Evolutionary conservation across 2,329 filamentous ascomycete species (phyloP).

Genomic region (Leptographium flavum): DNA sequence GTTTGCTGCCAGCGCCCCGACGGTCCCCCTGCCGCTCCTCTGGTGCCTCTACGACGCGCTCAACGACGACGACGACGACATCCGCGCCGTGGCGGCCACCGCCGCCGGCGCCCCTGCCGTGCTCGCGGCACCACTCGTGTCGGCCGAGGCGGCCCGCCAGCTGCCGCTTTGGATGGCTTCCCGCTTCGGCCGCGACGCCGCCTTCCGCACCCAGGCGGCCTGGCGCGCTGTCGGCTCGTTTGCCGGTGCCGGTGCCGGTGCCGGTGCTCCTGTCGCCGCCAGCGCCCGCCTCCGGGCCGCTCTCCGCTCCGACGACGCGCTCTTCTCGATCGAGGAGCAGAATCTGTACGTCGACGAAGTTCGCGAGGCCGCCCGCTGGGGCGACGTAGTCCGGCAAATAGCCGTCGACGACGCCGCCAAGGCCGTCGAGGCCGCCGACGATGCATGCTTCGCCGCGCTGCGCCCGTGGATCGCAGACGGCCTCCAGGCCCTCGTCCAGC

Average conservation of each 20-base stretch:
- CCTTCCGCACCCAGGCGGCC: slow-evolving; percentile 26
- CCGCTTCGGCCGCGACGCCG: slow-evolving; percentile 19
- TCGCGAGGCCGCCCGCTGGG: slow-evolving; percentile 59
- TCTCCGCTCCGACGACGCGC: slow-evolving; percentile 43
- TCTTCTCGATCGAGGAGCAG: slow-evolving; percentile 84
- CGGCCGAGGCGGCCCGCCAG: slow-evolving; percentile 30
- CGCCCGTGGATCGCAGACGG: slow-evolving; percentile 37
- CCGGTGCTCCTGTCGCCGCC: slow-evolving; percentile 16
- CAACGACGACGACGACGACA: slow-evolving; percentile 85
- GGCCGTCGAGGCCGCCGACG: slow-evolving; percentile 9
- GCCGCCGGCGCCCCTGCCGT: slow-evolving; percentile 27
- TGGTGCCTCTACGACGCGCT: slow-evolving; percentile 60
- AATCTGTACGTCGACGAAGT: slow-evolving; percentile 86
- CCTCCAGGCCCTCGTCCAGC: slow-evolving; percentile 25
- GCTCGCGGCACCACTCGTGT: slow-evolving; percentile 27
- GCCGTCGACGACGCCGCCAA: neutral
- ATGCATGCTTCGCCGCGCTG: slow-evolving; percentile 3
- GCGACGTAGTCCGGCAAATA: slow-evolving; percentile 25
- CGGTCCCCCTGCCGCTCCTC: slow-evolving; percentile 37
- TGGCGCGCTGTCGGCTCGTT: slow-evolving; percentile 25
- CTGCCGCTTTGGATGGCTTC: slow-evolving; percentile 29
- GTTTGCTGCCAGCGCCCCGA: slow-evolving; percentile 18
- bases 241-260: slow-evolving; percentile 11
- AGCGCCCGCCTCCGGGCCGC: slow-evolving; percentile 22
- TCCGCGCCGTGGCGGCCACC: slow-evolving; percentile 50